A percentile compares a stretch with the other conserved stretches of the same genome.
phyloP scores from a whole-genome alignment of 306 rosid genomes.

The Carpinus viminea region DNA sequence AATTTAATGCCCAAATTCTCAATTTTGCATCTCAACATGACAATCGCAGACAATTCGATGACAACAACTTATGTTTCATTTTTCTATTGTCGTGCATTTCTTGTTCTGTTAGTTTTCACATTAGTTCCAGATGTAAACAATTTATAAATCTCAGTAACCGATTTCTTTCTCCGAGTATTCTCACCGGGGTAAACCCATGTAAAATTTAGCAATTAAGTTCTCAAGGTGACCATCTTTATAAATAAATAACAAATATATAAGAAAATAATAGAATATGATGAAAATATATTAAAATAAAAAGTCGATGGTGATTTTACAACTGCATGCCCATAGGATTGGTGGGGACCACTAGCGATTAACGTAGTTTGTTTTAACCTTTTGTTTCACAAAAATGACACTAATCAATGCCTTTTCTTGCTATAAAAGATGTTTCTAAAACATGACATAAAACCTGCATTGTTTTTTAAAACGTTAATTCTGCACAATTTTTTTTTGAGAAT shows the following conservation, averaged over 20 bases:
- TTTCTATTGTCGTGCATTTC: neutral
- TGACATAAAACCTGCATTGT: too few species aligned
- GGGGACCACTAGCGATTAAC: too few species aligned
- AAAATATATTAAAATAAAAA: too few species aligned
- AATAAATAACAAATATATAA: neutral
- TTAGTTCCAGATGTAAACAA: neutral
- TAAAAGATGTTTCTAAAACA: too few species aligned
- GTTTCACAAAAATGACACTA: too few species aligned
- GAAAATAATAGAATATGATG: too few species aligned
- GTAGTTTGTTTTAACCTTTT: too few species aligned
- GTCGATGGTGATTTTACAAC: too few species aligned
- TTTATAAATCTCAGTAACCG: neutral
- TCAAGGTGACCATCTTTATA: neutral
- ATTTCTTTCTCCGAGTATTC: neutral
- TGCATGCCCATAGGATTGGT: too few species aligned
- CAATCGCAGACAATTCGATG: neutral
- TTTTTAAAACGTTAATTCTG: too few species aligned
- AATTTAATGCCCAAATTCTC: slow-evolving; percentile 15
- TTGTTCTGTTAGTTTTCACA: neutral
- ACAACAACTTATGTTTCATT: neutral
- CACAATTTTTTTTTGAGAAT: too few species aligned
- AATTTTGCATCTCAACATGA: slow-evolving; percentile 23
- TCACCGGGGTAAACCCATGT: neutral
- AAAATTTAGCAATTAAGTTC: neutral
- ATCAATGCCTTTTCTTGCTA: too few species aligned